Evolutionary conservation across 805 yeast genomes (phyloP), one percentile per base, ranked within the genome.

Genomic region (Yarrowia hollandica): DNA sequence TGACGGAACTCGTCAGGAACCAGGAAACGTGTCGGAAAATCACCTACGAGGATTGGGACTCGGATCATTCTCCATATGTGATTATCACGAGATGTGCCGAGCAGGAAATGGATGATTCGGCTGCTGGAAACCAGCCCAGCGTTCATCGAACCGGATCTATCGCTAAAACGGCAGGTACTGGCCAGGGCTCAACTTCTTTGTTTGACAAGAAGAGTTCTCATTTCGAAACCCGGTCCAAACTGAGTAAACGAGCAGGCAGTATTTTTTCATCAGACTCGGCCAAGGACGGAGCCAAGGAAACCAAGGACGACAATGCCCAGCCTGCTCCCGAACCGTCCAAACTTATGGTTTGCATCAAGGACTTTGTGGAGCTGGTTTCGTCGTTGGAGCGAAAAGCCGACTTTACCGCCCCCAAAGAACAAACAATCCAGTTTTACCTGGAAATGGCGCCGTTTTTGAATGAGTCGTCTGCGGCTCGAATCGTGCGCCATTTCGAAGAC

Each of bases 401-500:
- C 46, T 72, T 78, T 18, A 68, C 68, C 1, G 80, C 83, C 0
- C 78, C 82, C 1, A 71, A 71, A 8, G 77, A 76, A 4, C 69
- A 68, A 10, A 64, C 82, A 26, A 69, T 81, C 1, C 68, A 69
- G 1, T 76, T 80, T 41, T 75, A 79, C 41, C 63, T 79, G 30
- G 63, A 64, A 4, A 67, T 78, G 63, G 64, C 78, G 15, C 69
- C 68, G 3, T 68, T 68, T 52, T 63, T 82, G 23, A 71, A 77
- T 10, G 71, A 72, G 1, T 70, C 68, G 3, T 71, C 72, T 10
- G 74, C 78, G n/a, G 63, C 69, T 5, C 75, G 73, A 55, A 76
- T 86, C 3, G 67, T 86, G 23, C 69, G 73, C 2, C 77, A 72
- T 63, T 84, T 81, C 66, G 70, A 72, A 4, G 72, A 74, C 11